These are phyloP conservation scores for Monosporascus sp. DNA, from an alignment of 2,329 filamentous ascomycete species.

Conservation along the genomic window DNA sequence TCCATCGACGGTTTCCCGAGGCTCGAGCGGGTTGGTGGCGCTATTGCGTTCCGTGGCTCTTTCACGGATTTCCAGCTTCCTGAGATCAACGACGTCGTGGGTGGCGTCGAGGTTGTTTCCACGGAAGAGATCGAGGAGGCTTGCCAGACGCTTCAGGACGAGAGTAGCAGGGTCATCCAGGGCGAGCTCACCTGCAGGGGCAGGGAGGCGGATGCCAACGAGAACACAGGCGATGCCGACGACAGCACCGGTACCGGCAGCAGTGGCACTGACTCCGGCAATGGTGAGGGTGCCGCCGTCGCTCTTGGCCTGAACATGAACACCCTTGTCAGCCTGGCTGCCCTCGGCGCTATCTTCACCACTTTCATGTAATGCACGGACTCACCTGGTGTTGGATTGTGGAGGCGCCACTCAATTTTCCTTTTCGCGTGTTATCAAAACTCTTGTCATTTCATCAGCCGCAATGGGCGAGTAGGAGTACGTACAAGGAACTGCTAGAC, in stretches of 20 bases:
- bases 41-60: constrained; percentile 78
- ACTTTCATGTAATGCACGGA: constrained; percentile 44
- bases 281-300: constrained; percentile 36
- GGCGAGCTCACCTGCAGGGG: constrained; percentile 46
- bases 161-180: constrained; percentile 38
- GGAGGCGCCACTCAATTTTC: constrained; percentile 17
- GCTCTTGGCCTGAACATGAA: constrained; percentile 41
- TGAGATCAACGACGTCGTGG: constrained; percentile 59
- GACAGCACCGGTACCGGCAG: constrained; percentile 14
- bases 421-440: constrained; percentile 23
- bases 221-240: constrained; percentile 32
- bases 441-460: constrained; percentile 23
- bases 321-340: constrained; percentile 40
- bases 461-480: constrained; percentile 22
- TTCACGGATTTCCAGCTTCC: constrained; percentile 70
- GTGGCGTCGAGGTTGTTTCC: constrained; percentile 64
- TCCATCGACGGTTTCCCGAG: constrained; percentile 61
- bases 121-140: constrained; percentile 54
- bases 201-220: constrained; percentile 48
- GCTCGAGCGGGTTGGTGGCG: constrained; percentile 68
- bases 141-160: constrained; percentile 49
- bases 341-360: constrained; percentile 38
- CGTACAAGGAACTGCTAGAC: constrained; percentile 38
- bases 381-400: constrained; percentile 7
- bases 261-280: constrained; percentile 11